These are phyloP conservation scores for Pseudocercospora fijiensis DNA, from an alignment of 2,329 filamentous ascomycete species.

Conservation along the genomic window DNA sequence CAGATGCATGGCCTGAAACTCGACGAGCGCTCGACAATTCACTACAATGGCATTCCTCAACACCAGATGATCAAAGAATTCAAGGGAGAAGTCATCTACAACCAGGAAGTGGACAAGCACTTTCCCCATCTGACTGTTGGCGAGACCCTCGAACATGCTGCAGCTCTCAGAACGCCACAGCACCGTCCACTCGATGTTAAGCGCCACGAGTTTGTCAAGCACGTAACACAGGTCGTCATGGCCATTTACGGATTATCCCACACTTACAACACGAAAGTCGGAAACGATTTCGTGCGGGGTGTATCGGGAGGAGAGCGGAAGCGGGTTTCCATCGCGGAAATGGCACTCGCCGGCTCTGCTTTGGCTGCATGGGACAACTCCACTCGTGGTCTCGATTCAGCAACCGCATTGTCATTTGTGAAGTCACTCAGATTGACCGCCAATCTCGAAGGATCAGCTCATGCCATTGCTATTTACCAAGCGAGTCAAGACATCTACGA, in stretches of 20 bases:
- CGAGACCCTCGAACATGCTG: conserved; percentile 58
- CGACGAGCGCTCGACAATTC: conserved; percentile 52
- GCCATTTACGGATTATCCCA: conserved; percentile 55
- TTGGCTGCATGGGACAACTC: conserved; percentile 49
- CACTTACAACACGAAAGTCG: conserved; percentile 57
- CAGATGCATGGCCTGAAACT: conserved; percentile 60
- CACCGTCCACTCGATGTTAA: conserved; percentile 39
- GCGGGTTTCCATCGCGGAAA: conserved; percentile 61
- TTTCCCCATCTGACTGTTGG: conserved; percentile 59
- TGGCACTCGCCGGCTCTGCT: conserved; percentile 43
- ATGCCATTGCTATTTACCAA: conserved; percentile 60
- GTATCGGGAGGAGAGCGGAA: conserved; percentile 57
- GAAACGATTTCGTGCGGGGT: conserved; percentile 60
- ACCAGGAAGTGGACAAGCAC: conserved; percentile 52
- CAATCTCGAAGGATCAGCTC: conserved; percentile 51
- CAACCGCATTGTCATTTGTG: conserved; percentile 60
- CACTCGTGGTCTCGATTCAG: conserved; percentile 54
- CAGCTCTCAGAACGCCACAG: conserved; percentile 53
- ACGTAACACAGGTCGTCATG: conserved; percentile 54
- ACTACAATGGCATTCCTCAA: conserved; percentile 59
- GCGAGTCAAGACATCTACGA: conserved; percentile 56
- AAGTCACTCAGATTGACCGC: conserved; percentile 53
- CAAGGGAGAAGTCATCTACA: conserved; percentile 49
- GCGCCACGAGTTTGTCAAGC: conserved; percentile 48
- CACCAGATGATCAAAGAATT: conserved; percentile 49